A percentile compares a stretch with the other conserved stretches of the same genome.
Conservation (phyloP, 2,329 filamentous ascomycete species). For the Blastomyces silverae region DNA sequence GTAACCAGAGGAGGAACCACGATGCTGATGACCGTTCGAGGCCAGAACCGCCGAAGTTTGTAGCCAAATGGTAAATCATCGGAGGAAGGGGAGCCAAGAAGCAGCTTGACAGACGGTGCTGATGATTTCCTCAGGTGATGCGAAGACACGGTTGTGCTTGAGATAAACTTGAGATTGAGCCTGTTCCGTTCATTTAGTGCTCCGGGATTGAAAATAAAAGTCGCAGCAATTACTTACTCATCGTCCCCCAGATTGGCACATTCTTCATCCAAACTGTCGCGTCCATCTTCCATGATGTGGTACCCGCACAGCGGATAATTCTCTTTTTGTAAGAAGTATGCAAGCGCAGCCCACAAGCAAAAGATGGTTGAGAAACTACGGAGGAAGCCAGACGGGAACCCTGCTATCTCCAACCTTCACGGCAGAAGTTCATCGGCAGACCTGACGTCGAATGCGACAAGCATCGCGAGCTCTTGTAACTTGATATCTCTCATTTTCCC, state of each 20-base stretch:
- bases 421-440: not conserved
- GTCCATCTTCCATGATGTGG: not conserved
- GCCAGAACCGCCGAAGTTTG: slow-evolving; percentile 11
- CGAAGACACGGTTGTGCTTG: slow-evolving; percentile 3
- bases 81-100: not conserved
- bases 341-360: not conserved
- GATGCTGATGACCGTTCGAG: not conserved
- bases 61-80: slow-evolving; percentile 1
- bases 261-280: not conserved
- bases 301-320: not conserved
- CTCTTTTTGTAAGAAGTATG: not conserved
- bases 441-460: not conserved
- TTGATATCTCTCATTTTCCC: not conserved
- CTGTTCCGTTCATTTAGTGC: not conserved
- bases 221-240: not conserved
- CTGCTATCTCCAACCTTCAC: not conserved
- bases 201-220: not conserved
- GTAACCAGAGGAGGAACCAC: slow-evolving; percentile 10
- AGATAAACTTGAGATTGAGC: not conserved
- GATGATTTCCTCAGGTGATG: not conserved
- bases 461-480: not conserved
- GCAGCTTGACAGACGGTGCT: not conserved
- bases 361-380: not conserved
- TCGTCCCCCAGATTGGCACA: not conserved
- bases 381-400: not conserved